Conservation (phyloP, 2,329 filamentous ascomycete species). For the Alternaria dauci region DNA sequence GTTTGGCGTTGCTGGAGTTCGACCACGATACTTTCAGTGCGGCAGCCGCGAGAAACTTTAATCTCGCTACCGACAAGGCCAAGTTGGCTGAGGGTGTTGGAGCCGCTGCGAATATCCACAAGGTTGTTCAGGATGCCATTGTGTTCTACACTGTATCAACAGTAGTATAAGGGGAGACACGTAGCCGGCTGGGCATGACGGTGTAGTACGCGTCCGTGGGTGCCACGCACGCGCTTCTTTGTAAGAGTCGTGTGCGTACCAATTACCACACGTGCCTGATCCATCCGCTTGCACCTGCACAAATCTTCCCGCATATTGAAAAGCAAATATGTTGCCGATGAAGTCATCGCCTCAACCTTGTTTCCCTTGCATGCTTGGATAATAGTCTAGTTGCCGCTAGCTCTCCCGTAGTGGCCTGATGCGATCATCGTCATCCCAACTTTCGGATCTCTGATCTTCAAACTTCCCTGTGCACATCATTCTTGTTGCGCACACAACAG, state of each 20-base stretch:
- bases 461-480: conserved; percentile 2
- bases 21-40: conserved; percentile 33
- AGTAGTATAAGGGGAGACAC: neutral
- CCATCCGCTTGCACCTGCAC: neutral
- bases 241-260: neutral
- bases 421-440: conserved; percentile 6
- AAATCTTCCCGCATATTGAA: neutral
- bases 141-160: conserved; percentile 14
- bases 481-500: neutral
- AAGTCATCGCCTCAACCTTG: conserved; percentile 9
- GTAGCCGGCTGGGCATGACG: neutral
- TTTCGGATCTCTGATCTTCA: neutral
- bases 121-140: conserved; percentile 25
- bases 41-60: conserved; percentile 18
- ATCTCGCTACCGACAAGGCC: conserved; percentile 9
- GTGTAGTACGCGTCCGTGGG: neutral
- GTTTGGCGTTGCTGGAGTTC: conserved; percentile 21
- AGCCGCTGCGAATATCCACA: conserved; percentile 27
- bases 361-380: neutral
- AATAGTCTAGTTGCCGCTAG: conserved; percentile 8
- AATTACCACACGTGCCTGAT: neutral
- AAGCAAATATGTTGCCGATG: conserved; percentile 4
- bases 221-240: neutral
- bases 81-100: conserved; percentile 20
- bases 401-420: conserved; percentile 5